Conservation (phyloP, 2,329 filamentous ascomycete species). For the Lizonia empirigonia region DNA sequence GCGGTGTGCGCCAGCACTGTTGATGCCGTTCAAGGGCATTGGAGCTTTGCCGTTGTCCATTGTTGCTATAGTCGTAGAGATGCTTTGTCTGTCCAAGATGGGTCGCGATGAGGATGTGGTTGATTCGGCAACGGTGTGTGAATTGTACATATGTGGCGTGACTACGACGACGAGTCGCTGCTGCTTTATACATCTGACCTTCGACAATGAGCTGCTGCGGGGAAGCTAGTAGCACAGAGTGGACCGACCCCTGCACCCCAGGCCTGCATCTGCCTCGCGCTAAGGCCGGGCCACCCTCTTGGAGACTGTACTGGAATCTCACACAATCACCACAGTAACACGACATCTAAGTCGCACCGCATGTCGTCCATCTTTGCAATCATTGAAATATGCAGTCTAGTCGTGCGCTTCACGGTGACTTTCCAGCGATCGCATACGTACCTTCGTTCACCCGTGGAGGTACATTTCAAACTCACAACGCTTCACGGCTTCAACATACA, state of each 20-base stretch:
- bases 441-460: not conserved
- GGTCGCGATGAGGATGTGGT: slow-evolving; percentile 34
- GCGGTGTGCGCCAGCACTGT: slow-evolving; percentile 16
- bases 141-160: slow-evolving; percentile 17
- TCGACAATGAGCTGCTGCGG: slow-evolving; percentile 21
- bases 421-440: not conserved
- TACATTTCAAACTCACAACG: slow-evolving; percentile 9
- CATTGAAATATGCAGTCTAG: not conserved
- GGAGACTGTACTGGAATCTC: slow-evolving; percentile 12
- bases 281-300: slow-evolving; percentile 6
- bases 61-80: slow-evolving; percentile 19
- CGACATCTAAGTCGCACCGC: not conserved
- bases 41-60: slow-evolving; percentile 51
- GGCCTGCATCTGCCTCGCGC: slow-evolving; percentile 10
- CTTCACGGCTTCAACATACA: slow-evolving; percentile 2
- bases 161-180: slow-evolving; percentile 14
- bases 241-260: slow-evolving; percentile 9
- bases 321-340: slow-evolving; percentile 7
- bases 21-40: slow-evolving; percentile 23
- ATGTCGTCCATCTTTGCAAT: not conserved
- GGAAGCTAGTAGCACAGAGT: slow-evolving; percentile 20
- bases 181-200: slow-evolving; percentile 29
- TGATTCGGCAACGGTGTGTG: slow-evolving; percentile 25
- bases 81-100: slow-evolving; percentile 21
- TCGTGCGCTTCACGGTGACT: not conserved